phyloP scores from a whole-genome alignment of 192 early-diverging fungal genomes.

The Coemansia sp. region DNA sequence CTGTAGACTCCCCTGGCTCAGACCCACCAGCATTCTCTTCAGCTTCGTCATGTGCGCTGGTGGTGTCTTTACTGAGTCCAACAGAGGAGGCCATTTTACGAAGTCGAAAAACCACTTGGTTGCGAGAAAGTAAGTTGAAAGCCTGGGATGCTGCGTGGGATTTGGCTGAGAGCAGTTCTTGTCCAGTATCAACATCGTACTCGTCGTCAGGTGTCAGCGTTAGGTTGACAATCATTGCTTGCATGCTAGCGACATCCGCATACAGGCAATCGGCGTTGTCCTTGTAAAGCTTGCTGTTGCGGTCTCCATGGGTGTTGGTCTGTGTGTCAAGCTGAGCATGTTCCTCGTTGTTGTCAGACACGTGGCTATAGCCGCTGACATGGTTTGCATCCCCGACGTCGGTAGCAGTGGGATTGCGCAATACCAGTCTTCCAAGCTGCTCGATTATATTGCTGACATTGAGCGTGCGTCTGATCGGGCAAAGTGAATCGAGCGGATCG shows the following conservation, averaged over 20 bases:
- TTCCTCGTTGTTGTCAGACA: neutral
- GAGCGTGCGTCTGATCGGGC: conserved; percentile 19
- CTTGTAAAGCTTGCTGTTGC: neutral
- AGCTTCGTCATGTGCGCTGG: neutral
- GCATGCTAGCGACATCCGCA: conserved; percentile 23
- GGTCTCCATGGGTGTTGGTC: neutral
- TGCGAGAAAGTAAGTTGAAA: neutral
- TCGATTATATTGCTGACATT: conserved; percentile 7
- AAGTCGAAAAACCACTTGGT: conserved; percentile 10
- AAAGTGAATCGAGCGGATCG: conserved; percentile 9
- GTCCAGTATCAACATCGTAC: conserved; percentile 29
- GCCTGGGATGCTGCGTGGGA: neutral
- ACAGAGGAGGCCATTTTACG: conserved; percentile 20
- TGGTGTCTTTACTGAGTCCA: conserved; percentile 15
- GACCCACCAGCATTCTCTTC: neutral
- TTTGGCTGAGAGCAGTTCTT: conserved; percentile 16
- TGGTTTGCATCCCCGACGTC: neutral
- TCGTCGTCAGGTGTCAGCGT: conserved; percentile 36
- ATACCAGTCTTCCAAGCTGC: conserved; percentile 5
- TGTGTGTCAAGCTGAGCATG: neutral
- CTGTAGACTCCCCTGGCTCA: neutral
- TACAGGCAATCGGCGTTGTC: neutral
- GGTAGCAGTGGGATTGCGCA: neutral
- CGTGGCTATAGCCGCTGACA: too few species aligned
- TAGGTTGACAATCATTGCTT: conserved; percentile 35